Base-by-base conservation (phyloP, 2,329 filamentous ascomycete species). In the Sporothrix sp. region DNA sequence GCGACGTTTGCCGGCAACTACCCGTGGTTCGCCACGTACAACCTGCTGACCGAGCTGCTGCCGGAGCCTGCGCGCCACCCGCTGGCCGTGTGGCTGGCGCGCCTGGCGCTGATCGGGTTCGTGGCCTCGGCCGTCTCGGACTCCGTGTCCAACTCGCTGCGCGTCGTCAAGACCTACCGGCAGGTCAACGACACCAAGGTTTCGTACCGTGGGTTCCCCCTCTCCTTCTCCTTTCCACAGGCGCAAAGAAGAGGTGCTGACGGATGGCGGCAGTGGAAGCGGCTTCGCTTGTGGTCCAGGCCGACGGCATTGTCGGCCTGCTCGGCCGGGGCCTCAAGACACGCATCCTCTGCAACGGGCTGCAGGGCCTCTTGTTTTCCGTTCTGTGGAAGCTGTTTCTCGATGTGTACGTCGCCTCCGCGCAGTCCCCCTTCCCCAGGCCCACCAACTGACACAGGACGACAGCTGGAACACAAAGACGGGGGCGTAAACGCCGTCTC, bases 21-120 rank as follows among this genome's bases (percentile, higher is more conserved):
- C 36, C 71, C 71, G 3, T 74, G 71, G 71, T 74, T 73, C 51
- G 71, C 69, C 9, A 74, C 71, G 68, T 72, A 74, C 55, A 73
- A 74, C 47, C 66, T 64, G 36, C 56, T 74, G 14, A 60, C 63
- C 0, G 68, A 68, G 40, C 56, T 56, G 2, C 64, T 73, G 14
- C 56, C 62, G 0, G 69, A 71, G 50, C 69, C 70, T 0, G 59
- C 68, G 0, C 71, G 64, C 49, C 62, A 69, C 10, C 62, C 65
- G 1, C 52, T 74, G 0, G 50, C 63, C 3, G 52, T 69, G 20
- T 74, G 71, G 70, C 57, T 74, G 3, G 58, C 70, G 1, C 68
- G 71, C 0, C 60, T 72, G 2, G 68, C 68, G 0, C 63, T 70
- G 39, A 69, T 70, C 28, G 68, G 68, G 1, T 72, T 73, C 52